Evolutionary conservation across 2,329 filamentous ascomycete species (phyloP).

Genomic region (Fusarium sp.): DNA sequence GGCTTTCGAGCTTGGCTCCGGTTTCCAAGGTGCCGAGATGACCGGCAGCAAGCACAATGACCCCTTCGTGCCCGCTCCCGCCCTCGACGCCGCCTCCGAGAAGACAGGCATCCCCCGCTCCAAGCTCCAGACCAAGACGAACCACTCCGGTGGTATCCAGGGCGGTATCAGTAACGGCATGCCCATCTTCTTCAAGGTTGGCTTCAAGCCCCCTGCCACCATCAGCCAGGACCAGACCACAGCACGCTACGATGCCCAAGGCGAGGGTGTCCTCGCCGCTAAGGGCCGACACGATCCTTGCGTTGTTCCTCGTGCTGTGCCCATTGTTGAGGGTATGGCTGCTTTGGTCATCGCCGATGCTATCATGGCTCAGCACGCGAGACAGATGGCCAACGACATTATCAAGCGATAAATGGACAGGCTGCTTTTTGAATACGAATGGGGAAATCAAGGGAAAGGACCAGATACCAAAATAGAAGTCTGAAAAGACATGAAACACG

Average conservation of each 20-base stretch:
- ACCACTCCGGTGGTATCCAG: conserved; percentile 95
- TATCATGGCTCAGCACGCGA: conserved; percentile 81
- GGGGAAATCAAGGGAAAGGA: not conserved
- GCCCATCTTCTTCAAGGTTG: conserved; percentile 92
- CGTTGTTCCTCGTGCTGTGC: conserved; percentile 88
- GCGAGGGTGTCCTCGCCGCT: conserved; percentile 81
- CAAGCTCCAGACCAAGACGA: conserved; percentile 80
- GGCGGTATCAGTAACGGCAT: conserved; percentile 95
- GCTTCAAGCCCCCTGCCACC: conserved; percentile 94
- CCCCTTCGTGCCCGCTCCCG: conserved; percentile 59
- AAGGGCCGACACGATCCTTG: conserved; percentile 96
- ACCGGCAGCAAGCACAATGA: conserved; percentile 94
- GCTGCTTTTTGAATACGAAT: not conserved
- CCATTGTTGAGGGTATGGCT: conserved; percentile 93
- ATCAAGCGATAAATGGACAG: conserved; percentile 16
- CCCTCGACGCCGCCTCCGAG: conserved; percentile 58
- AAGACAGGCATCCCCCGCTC: conserved; percentile 63
- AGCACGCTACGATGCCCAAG: conserved; percentile 77
- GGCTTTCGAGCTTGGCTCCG: conserved; percentile 94
- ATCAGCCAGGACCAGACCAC: conserved; percentile 91
- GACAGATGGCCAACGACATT: conserved; percentile 56
- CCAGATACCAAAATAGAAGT: conserved; percentile 33
- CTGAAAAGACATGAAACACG: conserved; percentile 9
- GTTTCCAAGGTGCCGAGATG: conserved; percentile 87
- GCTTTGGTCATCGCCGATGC: conserved; percentile 89